Evolutionary conservation across 2,329 filamentous ascomycete genomes (phyloP), one percentile per base, ranked within the genome.

Genomic region (Phyllosticta citriasiana): DNA sequence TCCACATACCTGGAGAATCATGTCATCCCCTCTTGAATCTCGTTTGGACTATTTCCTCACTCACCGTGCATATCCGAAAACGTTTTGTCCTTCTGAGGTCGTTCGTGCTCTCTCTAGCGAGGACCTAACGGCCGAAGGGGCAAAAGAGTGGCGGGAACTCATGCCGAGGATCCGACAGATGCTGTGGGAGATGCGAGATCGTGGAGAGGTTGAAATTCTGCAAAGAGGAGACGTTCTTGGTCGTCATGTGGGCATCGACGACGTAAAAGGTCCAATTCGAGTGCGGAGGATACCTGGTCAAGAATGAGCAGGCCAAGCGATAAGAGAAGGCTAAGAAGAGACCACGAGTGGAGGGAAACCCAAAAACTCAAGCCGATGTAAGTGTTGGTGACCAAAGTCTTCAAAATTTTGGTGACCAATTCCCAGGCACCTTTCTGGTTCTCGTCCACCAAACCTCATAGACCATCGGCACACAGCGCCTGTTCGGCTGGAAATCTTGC

Each of bases 71-170:
- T 71, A 68, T 57, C 80, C 79, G 10, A 81, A 81, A 66, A 82
- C 80, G 0, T 77, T 81, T 63, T 82, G 80, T 65, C 80, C 79
- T 3, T 81, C 79, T 14, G 79, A 81, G 68, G 73, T 80, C 50
- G 78, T 79, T 1, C 73, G 80, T 26, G 74, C 77, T 0, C 67
- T 81, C 8, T 74, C 77, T 14, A 19, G 62, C 2, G 60, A 67
- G 8, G 78, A 82, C 30, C 67, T 82, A 30, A 51, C 62, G 6
- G 58, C 56, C 22, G 54, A 73, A 47, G 51, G 64, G 25, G 67
- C 64, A 9, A 61, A 61, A 6, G 66, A 69, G 5, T 82, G 80
- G 80, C 71, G 78, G 56, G 76, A 79, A 22, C 69, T 76, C 1
- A 82, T 82, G 80, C 72, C 74, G 5, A 58, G 62, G 3, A 66